These are phyloP conservation scores for Cyclotella kingstonii DNA, from an alignment of 108 stramenopile species.

Conservation along the genomic window DNA sequence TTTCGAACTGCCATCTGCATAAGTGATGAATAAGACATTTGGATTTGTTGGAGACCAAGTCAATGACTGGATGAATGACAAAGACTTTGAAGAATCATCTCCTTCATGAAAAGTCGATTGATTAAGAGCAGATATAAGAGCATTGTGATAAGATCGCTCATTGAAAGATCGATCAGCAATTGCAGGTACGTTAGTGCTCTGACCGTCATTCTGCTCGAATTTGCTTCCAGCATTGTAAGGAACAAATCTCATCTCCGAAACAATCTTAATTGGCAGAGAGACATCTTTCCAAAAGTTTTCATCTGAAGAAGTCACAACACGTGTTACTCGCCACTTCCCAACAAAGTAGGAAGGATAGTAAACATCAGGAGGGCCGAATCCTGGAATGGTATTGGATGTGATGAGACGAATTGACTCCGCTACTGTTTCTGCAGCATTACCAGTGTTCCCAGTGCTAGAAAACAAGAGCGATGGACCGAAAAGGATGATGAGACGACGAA, in stretches of 20 bases:
- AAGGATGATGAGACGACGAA: slow-evolving; percentile 16
- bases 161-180: slow-evolving; percentile 81
- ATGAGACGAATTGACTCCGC: slow-evolving; percentile 64
- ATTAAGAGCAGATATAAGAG: slow-evolving; percentile 17
- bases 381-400: slow-evolving; percentile 66
- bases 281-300: slow-evolving; percentile 22
- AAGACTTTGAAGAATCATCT: background rate
- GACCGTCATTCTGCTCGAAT: slow-evolving; percentile 8
- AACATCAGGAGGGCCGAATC: slow-evolving; percentile 71
- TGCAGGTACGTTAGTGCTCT: slow-evolving; percentile 28
- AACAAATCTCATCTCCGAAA: slow-evolving; percentile 66
- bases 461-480: slow-evolving; percentile 1
- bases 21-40: slow-evolving; percentile 52
- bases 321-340: slow-evolving; percentile 64
- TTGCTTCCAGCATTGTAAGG: slow-evolving; percentile 37
- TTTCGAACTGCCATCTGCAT: slow-evolving; percentile 57
- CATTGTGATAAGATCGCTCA: slow-evolving; percentile 50
- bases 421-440: slow-evolving; percentile 42
- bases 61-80: slow-evolving; percentile 36
- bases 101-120: slow-evolving; percentile 6
- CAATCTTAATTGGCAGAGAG: slow-evolving; percentile 32
- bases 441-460: background rate
- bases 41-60: slow-evolving; percentile 71
- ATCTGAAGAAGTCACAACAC: slow-evolving; percentile 46
- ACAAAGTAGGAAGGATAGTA: slow-evolving; percentile 63